Evolutionary conservation across 106 monocot species (phyloP).

Genomic region (Acanthochlamys bracteata): DNA sequence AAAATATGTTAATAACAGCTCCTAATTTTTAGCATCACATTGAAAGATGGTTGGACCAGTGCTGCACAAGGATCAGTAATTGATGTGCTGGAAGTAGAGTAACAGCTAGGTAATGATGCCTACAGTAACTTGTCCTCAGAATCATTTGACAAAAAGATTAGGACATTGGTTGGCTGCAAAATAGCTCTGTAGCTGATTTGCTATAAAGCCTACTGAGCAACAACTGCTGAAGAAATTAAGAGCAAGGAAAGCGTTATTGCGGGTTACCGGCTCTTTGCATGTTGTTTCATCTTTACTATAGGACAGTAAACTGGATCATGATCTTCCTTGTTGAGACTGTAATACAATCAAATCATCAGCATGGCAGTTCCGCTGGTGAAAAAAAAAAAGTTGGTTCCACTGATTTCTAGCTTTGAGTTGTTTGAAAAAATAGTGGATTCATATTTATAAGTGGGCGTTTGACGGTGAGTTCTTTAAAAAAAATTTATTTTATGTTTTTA

Average conservation of each 20-base stretch:
- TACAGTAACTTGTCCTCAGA: not conserved
- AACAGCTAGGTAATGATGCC: slow-evolving; percentile 1
- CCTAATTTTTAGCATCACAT: slow-evolving; percentile 38
- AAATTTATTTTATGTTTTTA: too few species aligned
- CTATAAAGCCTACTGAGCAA: slow-evolving; percentile 37
- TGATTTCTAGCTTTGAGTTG: too few species aligned
- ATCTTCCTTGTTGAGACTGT: too few species aligned
- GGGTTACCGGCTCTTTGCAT: slow-evolving; percentile 90
- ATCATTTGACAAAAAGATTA: not conserved
- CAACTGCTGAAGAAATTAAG: slow-evolving; percentile 33
- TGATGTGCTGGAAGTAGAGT: slow-evolving; percentile 21
- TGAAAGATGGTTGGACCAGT: slow-evolving; percentile 57
- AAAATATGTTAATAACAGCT: too few species aligned
- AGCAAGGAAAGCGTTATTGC: slow-evolving; percentile 40
- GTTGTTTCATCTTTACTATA: slow-evolving; percentile 57
- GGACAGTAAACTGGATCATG: not conserved
- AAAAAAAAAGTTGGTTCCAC: too few species aligned
- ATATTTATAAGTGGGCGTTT: too few species aligned
- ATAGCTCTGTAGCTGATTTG: slow-evolving; percentile 18
- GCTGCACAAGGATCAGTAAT: slow-evolving; percentile 30
- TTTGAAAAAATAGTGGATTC: too few species aligned
- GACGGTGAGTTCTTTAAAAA: too few species aligned
- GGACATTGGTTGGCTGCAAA: slow-evolving; percentile 25
- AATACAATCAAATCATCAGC: too few species aligned
- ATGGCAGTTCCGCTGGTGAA: too few species aligned